phyloP scores from a whole-genome alignment of 2,329 filamentous ascomycete species.

The Penicillium olsonii region DNA sequence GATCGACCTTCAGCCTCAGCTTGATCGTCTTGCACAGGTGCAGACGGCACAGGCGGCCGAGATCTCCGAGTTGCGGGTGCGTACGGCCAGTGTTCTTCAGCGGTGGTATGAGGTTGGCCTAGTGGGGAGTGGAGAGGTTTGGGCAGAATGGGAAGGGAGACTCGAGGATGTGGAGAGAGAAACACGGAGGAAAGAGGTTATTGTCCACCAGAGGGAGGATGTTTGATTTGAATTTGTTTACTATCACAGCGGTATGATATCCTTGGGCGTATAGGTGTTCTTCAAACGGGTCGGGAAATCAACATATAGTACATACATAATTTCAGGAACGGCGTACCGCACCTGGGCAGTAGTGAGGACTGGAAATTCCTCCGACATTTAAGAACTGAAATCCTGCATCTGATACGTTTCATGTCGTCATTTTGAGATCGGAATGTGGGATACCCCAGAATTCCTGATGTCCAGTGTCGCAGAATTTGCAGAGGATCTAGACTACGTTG shows the following conservation, averaged over 20 bases:
- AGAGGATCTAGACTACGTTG: not conserved
- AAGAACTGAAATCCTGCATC: not conserved
- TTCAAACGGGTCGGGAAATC: too few relatives aligned
- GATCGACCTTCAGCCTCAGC: slow-evolving; percentile 44
- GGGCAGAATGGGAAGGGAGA: slow-evolving; percentile 71
- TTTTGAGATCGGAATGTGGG: slow-evolving; percentile 1
- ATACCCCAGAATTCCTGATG: slow-evolving; percentile 3
- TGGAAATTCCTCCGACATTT: not conserved
- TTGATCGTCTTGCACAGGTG: slow-evolving; percentile 37
- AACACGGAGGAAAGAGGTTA: slow-evolving; percentile 15
- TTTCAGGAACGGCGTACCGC: not conserved
- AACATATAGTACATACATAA: too few relatives aligned
- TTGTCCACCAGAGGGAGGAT: slow-evolving; percentile 52
- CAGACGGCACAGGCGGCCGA: slow-evolving; percentile 43
- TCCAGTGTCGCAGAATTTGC: too few relatives aligned
- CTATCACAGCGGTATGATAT: slow-evolving; percentile 10
- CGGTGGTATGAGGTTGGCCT: slow-evolving; percentile 75
- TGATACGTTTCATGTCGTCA: not conserved
- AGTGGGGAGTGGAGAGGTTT: slow-evolving; percentile 66
- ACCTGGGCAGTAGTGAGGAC: too few relatives aligned
- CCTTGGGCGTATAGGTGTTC: slow-evolving; percentile 1
- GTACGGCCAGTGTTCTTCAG: slow-evolving; percentile 56
- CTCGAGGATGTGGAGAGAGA: slow-evolving; percentile 66
- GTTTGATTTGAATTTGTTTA: slow-evolving; percentile 20
- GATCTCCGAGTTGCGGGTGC: slow-evolving; percentile 44